Percentiles rank a stretch among this genome's conserved stretches.
Conservation (phyloP, 805 yeast species). For the Myxozyma mucilagina region DNA sequence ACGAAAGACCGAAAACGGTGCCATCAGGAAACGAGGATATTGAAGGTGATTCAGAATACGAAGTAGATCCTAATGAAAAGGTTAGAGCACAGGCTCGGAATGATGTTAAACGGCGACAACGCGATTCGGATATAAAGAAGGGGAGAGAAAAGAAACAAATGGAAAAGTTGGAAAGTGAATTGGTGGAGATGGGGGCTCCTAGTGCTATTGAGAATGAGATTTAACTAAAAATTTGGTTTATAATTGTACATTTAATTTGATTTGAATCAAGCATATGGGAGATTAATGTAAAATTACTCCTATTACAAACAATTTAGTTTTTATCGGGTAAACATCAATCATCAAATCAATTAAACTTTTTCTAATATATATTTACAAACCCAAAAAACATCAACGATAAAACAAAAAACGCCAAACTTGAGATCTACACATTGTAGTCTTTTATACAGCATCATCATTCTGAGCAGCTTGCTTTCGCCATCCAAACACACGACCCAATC, state of each 20-base stretch:
- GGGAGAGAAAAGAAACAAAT: conserved; percentile 7
- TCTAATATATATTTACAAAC: background rate
- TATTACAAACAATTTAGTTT: no score
- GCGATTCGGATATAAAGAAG: conserved; percentile 10
- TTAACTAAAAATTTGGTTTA: background rate
- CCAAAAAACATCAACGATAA: background rate
- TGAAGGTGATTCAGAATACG: conserved; percentile 11
- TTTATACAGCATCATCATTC: background rate
- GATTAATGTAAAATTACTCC: no score
- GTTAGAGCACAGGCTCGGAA: background rate
- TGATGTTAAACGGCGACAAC: background rate
- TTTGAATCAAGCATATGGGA: no score
- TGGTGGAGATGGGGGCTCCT: background rate
- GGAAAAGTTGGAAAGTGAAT: conserved; percentile 14
- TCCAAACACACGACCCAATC: conserved; percentile 30
- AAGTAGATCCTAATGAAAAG: background rate
- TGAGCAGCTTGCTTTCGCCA: conserved; percentile 20
- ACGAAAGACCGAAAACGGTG: background rate
- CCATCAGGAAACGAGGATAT: conserved; percentile 6
- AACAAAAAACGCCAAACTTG: background rate
- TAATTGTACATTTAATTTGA: background rate
- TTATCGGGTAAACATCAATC: no score
- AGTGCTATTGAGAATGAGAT: background rate
- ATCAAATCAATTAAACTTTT: background rate
- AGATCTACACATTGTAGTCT: background rate